Conservation (phyloP, 768 basidiomycete species). For the Gyrodon lividus region DNA sequence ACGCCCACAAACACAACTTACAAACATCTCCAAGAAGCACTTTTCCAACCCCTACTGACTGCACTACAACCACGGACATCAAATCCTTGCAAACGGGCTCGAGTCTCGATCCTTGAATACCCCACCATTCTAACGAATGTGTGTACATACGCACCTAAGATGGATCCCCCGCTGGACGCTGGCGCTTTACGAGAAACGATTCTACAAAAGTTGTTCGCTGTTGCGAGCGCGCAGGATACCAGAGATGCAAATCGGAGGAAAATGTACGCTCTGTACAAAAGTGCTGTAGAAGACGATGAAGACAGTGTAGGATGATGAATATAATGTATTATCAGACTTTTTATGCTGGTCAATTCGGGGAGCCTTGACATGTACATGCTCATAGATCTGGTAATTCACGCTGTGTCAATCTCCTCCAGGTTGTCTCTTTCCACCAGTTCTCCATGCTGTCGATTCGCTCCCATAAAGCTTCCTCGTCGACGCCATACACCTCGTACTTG, state of each 20-base stretch:
- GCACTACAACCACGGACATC: conserved; percentile 44
- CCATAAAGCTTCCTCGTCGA: conserved; percentile 85
- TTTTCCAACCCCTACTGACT: conserved; percentile 69
- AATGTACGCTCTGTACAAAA: conserved; percentile 82
- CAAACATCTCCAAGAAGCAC: conserved; percentile 64
- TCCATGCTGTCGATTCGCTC: conserved; percentile 78
- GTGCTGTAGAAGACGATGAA: conserved; percentile 47
- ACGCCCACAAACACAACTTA: conserved; percentile 65
- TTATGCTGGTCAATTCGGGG: not conserved
- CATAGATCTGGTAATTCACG: conserved; percentile 79
- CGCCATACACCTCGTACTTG: conserved; percentile 83
- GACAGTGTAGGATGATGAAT: conserved; percentile 25
- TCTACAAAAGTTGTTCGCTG: conserved; percentile 63
- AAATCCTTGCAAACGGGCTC: conserved; percentile 49
- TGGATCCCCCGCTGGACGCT: conserved; percentile 38
- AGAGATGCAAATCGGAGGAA: conserved; percentile 77
- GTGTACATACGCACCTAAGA: conserved; percentile 42
- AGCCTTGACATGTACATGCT: not conserved
- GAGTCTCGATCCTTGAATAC: conserved; percentile 34
- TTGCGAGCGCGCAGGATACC: conserved; percentile 72
- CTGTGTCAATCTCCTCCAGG: conserved; percentile 79
- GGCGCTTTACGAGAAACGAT: conserved; percentile 51
- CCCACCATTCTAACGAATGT: conserved; percentile 50
- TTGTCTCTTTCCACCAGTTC: conserved; percentile 92
- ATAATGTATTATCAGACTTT: not conserved